Conservation (phyloP, 139 green algal species). For the Choricystis sp. region DNA sequence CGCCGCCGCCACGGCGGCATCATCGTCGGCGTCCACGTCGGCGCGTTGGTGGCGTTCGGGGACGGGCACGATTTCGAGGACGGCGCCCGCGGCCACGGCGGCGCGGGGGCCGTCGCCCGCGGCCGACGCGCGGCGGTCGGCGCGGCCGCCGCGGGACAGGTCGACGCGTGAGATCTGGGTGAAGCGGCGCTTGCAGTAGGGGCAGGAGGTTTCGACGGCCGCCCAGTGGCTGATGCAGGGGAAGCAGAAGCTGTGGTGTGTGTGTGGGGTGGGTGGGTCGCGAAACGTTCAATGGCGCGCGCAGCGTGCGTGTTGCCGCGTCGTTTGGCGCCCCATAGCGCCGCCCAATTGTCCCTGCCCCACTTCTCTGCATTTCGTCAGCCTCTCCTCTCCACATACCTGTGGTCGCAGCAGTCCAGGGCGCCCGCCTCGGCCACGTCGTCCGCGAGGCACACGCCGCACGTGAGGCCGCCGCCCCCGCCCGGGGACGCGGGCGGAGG, state of each 20-base stretch:
- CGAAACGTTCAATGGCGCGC: too few relatives aligned
- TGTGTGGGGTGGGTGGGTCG: not conserved
- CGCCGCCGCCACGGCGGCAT: not conserved
- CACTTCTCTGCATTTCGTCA: too few relatives aligned
- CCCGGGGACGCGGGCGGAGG: too few relatives aligned
- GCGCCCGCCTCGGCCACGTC: constrained; percentile 28
- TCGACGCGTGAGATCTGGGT: constrained; percentile 28
- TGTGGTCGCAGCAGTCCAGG: constrained; percentile 32
- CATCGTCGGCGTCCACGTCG: constrained; percentile 1
- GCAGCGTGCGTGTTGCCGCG: not conserved
- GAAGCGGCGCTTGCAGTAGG: constrained; percentile 51
- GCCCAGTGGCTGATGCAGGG: constrained; percentile 46
- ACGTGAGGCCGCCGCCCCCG: constrained; percentile 4
- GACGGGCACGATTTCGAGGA: constrained; percentile 9
- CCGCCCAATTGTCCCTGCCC: too few relatives aligned
- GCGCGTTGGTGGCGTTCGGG: constrained; percentile 27
- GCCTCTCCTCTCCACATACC: constrained; percentile 1
- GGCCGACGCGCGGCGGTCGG: not conserved
- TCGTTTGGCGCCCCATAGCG: too few relatives aligned
- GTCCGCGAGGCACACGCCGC: constrained; percentile 33
- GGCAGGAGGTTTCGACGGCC: constrained; percentile 40
- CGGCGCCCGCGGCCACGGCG: constrained; percentile 7
- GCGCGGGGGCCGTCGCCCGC: not conserved
- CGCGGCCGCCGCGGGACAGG: constrained; percentile 4
- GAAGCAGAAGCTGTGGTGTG: constrained; percentile 37